Evolutionary conservation across 1,139 yeast species (phyloP).

Genomic region (Wickerhamiella infanticola): DNA sequence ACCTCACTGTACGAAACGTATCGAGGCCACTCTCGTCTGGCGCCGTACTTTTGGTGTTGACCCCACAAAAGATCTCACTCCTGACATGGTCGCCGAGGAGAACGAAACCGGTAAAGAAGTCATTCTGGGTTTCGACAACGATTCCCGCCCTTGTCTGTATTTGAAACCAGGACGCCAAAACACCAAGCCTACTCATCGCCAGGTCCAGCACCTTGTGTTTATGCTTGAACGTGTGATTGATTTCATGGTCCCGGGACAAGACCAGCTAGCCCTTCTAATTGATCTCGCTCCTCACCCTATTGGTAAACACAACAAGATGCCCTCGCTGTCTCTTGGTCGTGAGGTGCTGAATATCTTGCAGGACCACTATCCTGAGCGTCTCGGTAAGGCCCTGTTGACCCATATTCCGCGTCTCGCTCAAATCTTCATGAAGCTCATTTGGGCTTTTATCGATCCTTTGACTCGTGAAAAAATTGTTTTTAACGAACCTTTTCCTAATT

Average conservation of each 20-base stretch:
- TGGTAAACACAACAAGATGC: conserved; percentile 49
- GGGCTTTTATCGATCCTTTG: conserved; percentile 89
- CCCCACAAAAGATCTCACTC: conserved; percentile 38
- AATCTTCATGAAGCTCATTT: conserved; percentile 74
- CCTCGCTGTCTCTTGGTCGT: conserved; percentile 66
- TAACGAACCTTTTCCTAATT: conserved; percentile 73
- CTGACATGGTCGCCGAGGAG: conserved; percentile 52
- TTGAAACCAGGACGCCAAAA: conserved; percentile 88
- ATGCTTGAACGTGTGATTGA: conserved; percentile 84
- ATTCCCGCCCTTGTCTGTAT: conserved; percentile 77
- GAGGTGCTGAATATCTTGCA: conserved; percentile 78
- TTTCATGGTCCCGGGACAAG: conserved; percentile 93
- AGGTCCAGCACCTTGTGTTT: conserved; percentile 83
- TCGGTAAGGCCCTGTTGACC: conserved; percentile 79
- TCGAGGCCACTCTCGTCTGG: conserved; percentile 72
- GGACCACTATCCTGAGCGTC: conserved; percentile 90
- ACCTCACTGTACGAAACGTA: conserved; percentile 53
- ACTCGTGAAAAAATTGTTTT: conserved; percentile 84
- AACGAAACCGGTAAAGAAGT: conserved; percentile 81
- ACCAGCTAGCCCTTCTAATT: conserved; percentile 71
- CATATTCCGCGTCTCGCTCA: conserved; percentile 90
- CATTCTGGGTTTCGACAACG: conserved; percentile 76
- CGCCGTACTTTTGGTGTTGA: conserved; percentile 82
- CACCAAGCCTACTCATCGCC: conserved; percentile 71
- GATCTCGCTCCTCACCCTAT: conserved; percentile 34